Base-by-base conservation (phyloP, 2,329 filamentous ascomycete species). In the Fusarium hostae region DNA sequence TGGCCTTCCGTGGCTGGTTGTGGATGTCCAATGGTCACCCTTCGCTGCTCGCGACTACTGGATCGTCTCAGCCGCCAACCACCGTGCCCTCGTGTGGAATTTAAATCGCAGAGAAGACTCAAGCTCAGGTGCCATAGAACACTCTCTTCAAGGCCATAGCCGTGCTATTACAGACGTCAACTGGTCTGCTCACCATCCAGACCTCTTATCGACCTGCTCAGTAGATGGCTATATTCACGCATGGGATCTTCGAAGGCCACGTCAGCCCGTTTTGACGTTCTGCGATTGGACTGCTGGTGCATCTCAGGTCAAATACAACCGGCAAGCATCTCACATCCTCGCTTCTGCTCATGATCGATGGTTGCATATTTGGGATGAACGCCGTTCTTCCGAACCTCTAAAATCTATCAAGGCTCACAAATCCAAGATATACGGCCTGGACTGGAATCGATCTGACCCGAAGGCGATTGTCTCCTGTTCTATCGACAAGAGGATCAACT, bases 11-110 rank as follows among this genome's bases (percentile, higher is more conserved):
- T 98, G 95, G 94, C 90, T 97, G 56, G 95, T 97, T 9, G 94
- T 95, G 15, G 95, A 98, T 81, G 95, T 97, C 34, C 95, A 98
- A 81, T 98, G 95, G 95, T 97, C 94, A 15, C 95, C 95, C 2
- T 97, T 98, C 79, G 93, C 95, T 16, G 90, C 89, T 24, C 89
- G 95, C 51, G 93, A 97, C 79, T 95, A 95, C 77, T 98, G 95
- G 95, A 92, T 98, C 22, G 93, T 94, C 39, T 97, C 94, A 65
- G 97, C 95, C 2, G 95, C 94, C 22, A 98, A 98, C 79, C 95
- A 98, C 80, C 94, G 96, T 75, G 96, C 95, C 24, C 85, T 98
- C 55, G 93, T 98, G 24, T 98, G 94, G 94, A 98, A 98, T 79
- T 85, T 98, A 66, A 94, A 92, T 72, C 87, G 94, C 79, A 87